Percentiles rank a stretch among this genome's conserved stretches.
Conservation (phyloP, 305 asterid genomes). For the Lippia alba region DNA sequence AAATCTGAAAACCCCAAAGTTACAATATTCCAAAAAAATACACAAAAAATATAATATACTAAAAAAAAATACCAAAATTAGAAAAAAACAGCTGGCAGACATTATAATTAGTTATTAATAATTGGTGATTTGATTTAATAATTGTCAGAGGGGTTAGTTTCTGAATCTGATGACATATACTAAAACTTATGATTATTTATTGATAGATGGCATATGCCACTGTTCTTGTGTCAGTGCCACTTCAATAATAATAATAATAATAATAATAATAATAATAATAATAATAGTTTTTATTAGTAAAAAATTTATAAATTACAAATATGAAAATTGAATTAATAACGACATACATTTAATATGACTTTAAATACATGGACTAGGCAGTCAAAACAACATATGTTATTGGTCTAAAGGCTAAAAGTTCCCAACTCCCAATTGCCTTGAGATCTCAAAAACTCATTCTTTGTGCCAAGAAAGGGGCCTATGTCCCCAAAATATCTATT, state of each 20-base stretch:
- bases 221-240: background rate
- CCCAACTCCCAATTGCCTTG: slow-evolving; percentile 27
- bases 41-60: too few relatives aligned
- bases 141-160: background rate
- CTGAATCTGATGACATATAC: background rate
- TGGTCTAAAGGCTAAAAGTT: background rate
- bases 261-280: background rate
- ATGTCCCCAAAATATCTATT: background rate
- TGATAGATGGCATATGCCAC: background rate
- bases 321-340: too few relatives aligned
- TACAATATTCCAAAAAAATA: too few relatives aligned
- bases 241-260: background rate
- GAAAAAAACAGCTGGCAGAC: background rate
- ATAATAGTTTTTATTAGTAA: too few relatives aligned
- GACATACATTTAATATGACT: too few relatives aligned
- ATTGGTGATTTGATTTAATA: background rate
- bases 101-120: background rate
- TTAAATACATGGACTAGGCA: background rate
- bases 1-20: too few relatives aligned
- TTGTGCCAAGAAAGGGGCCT: background rate
- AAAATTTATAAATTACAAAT: too few relatives aligned
- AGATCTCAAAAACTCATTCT: slow-evolving; percentile 31
- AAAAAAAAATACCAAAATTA: too few relatives aligned
- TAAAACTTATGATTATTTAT: slow-evolving; percentile 11
- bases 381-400: background rate